These are phyloP conservation scores for Spathaspora arborariae DNA, from an alignment of 805 yeast genomes.

Conservation along the genomic window DNA sequence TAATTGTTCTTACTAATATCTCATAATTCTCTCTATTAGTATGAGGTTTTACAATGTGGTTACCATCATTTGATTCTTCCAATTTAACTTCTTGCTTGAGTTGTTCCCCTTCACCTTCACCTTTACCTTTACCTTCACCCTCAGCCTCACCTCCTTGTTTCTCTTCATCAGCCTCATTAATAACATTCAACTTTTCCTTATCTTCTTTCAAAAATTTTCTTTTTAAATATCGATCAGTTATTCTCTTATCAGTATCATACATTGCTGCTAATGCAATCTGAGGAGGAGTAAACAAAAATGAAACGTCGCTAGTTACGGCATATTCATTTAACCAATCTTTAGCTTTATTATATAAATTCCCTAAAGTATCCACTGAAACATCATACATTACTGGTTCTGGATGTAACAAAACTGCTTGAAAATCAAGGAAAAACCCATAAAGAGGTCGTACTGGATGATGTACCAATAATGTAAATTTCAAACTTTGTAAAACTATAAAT, in stretches of 20 bases:
- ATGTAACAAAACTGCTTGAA: constrained; percentile 56
- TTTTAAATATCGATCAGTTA: constrained; percentile 64
- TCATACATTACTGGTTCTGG: constrained; percentile 44
- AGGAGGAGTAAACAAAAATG: constrained; percentile 84
- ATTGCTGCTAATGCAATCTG: constrained; percentile 91
- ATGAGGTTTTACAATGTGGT: constrained; percentile 11
- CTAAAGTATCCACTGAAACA: constrained; percentile 49
- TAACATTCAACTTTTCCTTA: constrained; percentile 13
- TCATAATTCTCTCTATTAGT: constrained; percentile 33
- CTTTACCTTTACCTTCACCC: too few species aligned
- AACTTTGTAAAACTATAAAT: constrained; percentile 66
- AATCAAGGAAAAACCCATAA: constrained; percentile 93
- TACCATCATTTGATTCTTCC: constrained; percentile 26
- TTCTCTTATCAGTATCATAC: constrained; percentile 58
- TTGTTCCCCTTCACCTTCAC: too few species aligned
- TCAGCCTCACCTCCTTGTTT: constrained; percentile 9
- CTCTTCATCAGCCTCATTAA: constrained; percentile 8
- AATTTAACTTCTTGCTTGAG: constrained; percentile 1
- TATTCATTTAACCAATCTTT: constrained; percentile 61
- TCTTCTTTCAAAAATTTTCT: constrained; percentile 47
- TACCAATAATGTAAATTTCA: constrained; percentile 74
- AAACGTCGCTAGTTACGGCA: constrained; percentile 66
- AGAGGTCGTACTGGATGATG: constrained; percentile 88
- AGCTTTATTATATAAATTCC: constrained; percentile 68
- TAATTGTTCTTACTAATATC: constrained; percentile 42